These are phyloP conservation scores for Brassica balearica DNA, from an alignment of 441 rosid species.

Conservation along the genomic window DNA sequence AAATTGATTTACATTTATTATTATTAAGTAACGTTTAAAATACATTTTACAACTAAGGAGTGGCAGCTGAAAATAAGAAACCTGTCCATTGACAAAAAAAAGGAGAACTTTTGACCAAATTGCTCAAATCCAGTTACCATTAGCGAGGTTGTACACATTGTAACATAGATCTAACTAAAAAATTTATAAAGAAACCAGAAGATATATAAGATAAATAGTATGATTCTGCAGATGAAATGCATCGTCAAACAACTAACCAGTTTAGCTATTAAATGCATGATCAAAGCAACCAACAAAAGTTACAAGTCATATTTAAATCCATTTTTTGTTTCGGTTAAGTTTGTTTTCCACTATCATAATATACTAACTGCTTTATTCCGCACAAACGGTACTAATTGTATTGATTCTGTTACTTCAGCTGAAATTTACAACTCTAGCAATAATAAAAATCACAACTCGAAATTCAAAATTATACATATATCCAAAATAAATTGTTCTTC, in stretches of 20 bases:
- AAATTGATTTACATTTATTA: no score
- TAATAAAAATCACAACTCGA: not conserved
- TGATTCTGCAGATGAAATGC: not conserved
- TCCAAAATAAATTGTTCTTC: not conserved
- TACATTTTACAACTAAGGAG: not conserved
- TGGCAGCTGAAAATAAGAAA: not conserved
- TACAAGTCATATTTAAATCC: not conserved
- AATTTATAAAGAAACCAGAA: no score
- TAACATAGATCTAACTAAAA: no score
- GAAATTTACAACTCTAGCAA: conserved; percentile 15
- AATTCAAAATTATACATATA: not conserved
- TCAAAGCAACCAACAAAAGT: not conserved
- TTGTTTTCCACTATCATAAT: not conserved
- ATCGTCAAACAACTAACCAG: conserved; percentile 7
- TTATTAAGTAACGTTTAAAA: no score
- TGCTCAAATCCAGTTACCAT: conserved; percentile 8
- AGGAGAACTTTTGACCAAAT: conserved; percentile 12
- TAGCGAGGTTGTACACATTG: not conserved
- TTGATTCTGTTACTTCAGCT: not conserved
- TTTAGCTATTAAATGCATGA: conserved; percentile 2
- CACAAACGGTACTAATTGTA: conserved; percentile 24
- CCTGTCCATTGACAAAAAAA: no score
- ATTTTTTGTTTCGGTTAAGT: not conserved
- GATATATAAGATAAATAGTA: no score
- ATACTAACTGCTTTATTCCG: conserved; percentile 8